Base-by-base conservation (phyloP, 495 filamentous ascomycete species). In the Penicillium steckii region DNA sequence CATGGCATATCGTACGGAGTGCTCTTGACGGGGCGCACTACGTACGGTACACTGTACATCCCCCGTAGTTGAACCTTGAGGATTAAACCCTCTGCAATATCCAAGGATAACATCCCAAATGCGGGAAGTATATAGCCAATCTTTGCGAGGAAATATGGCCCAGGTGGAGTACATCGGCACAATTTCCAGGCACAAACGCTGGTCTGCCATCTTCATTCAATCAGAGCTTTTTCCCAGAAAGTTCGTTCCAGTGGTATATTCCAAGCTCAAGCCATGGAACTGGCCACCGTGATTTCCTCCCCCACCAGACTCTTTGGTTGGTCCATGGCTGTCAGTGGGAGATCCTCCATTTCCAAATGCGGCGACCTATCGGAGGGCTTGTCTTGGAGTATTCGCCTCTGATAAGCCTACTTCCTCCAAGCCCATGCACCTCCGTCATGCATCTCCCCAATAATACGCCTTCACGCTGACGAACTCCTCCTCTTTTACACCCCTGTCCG, bases 141-240 rank as follows among this genome's bases (percentile, higher is more conserved):
- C 24, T 23, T 30, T 21, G n/a, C 15, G 21, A 30, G 15, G 23
- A 19, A 13, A 45, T 23, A 24, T 44, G 25, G 18, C 17, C 23
- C 18, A n/a, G 15, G 18, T 50, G 46, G 41, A 25, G 35, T 19
- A 44, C 32, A 46, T 42, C 37, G 37, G 46, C 37, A 51, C 24
- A 24, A 21, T 38, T 50, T 44, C 22, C 50, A 60, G 57, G 51
- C 49, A 61, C 57, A 57, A 61, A 51, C 54, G 35, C 38, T 32
- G 25, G 29, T 43, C 12, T 8, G 3, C 33, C n/a, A 41, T 38
- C 38, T 10, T 24, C 23, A 12, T 37, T 29, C 45, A 41, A 46
- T 50, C 41, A 44, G 29, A 52, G 43, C 47, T 50, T 52, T 53
- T 56, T 54, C 37, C 60, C 38, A 48, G 17, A 29, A 13, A 46